These are phyloP conservation scores for Apiospora marii DNA, from an alignment of 2,329 filamentous ascomycete species.

Conservation along the genomic window DNA sequence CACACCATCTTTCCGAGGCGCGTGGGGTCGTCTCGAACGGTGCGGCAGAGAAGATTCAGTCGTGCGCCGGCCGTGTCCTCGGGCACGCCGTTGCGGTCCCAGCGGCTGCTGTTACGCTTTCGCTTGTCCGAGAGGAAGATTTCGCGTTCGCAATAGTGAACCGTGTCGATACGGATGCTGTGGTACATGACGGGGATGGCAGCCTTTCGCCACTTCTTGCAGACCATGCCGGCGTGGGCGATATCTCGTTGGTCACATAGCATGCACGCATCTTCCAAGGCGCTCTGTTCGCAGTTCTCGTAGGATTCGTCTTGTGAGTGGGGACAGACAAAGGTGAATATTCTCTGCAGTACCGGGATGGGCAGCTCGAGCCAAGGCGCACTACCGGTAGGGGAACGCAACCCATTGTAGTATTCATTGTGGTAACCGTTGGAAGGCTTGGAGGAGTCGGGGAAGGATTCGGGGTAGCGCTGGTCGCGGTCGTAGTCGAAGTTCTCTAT, in stretches of 20 bases:
- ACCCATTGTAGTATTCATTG: conserved; percentile 31
- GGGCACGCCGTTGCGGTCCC: conserved; percentile 79
- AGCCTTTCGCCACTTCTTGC: conserved; percentile 71
- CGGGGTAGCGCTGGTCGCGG: conserved; percentile 32
- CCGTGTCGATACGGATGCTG: conserved; percentile 90
- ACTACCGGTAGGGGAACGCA: conserved; percentile 30
- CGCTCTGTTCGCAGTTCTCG: conserved; percentile 82
- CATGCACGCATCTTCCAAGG: conserved; percentile 84
- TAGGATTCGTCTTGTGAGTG: conserved; percentile 81
- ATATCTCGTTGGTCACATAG: conserved; percentile 92
- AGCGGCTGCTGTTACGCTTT: conserved; percentile 75
- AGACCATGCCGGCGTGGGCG: conserved; percentile 78
- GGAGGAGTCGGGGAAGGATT: conserved; percentile 33
- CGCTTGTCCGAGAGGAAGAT: conserved; percentile 80
- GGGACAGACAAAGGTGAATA: conserved; percentile 85
- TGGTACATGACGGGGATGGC: conserved; percentile 72
- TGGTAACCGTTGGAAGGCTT: conserved; percentile 33
- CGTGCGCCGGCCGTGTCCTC: conserved; percentile 81
- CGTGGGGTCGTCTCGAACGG: conserved; percentile 78
- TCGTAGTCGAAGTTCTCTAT: conserved; percentile 36
- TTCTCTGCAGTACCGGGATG: conserved; percentile 72
- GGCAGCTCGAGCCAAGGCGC: conserved; percentile 62
- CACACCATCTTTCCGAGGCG: conserved; percentile 74
- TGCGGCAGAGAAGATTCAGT: conserved; percentile 80
- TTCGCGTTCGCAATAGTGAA: conserved; percentile 93